These are phyloP conservation scores for Neonectria faginata DNA, from an alignment of 2,329 filamentous ascomycete genomes.

Conservation along the genomic window DNA sequence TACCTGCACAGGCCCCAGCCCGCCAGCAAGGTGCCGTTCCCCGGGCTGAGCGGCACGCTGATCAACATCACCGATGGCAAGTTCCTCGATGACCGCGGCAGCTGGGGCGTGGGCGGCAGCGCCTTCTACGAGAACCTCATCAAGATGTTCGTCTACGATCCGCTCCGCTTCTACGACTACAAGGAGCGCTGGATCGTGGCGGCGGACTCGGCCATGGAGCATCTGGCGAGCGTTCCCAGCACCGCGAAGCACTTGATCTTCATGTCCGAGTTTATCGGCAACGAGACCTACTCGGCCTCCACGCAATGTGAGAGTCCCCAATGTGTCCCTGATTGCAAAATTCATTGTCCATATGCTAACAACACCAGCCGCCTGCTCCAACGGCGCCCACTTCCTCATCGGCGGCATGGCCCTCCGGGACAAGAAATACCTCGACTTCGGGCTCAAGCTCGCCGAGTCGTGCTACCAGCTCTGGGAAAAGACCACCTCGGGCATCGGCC, in stretches of 20 bases:
- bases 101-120: neutral
- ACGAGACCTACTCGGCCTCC: neutral
- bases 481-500: neutral
- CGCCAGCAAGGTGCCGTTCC: neutral
- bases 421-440: neutral
- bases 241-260: neutral
- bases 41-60: neutral
- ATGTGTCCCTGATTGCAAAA: too few species aligned
- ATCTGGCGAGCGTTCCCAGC: neutral
- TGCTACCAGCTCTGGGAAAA: neutral
- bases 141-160: neutral
- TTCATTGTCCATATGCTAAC: too few species aligned
- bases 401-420: constrained; percentile 1
- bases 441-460: neutral
- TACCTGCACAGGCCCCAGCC: neutral
- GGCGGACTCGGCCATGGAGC: constrained; percentile 1
- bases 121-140: neutral
- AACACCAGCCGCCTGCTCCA: neutral
- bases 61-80: neutral
- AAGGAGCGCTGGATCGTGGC: neutral
- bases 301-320: neutral
- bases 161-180: neutral
- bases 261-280: neutral
- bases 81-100: neutral
- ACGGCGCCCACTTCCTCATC: neutral